These are phyloP conservation scores for Arthrobotrys musiformis DNA, from an alignment of 2,329 filamentous ascomycete species.

Conservation along the genomic window DNA sequence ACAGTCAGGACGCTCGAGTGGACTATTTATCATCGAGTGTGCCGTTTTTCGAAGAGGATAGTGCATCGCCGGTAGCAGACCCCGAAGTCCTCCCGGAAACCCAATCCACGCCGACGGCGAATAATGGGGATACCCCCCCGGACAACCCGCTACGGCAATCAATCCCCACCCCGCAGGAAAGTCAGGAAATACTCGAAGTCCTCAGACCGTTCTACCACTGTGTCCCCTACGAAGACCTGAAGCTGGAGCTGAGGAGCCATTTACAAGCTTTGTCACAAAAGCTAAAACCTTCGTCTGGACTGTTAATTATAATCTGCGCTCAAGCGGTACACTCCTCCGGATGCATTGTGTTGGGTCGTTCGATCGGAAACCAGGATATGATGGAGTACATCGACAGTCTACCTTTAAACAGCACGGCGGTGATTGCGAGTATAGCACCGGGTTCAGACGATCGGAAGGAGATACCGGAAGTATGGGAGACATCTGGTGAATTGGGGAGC, in stretches of 20 bases:
- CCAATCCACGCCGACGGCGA: not conserved
- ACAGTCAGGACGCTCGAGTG: not conserved
- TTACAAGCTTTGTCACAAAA: not conserved
- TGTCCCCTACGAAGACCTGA: not conserved
- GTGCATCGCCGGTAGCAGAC: not conserved
- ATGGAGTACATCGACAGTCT: conserved; percentile 30
- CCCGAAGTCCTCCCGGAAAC: not conserved
- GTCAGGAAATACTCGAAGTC: conserved; percentile 30
- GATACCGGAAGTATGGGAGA: conserved; percentile 12
- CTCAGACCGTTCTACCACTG: conserved; percentile 25
- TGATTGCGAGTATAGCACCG: conserved; percentile 18
- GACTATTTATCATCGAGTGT: not conserved
- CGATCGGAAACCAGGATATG: conserved; percentile 25
- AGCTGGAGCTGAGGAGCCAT: conserved; percentile 25
- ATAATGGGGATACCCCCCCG: not conserved
- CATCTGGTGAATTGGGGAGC: not conserved
- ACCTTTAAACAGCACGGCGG: conserved; percentile 23
- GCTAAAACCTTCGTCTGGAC: not conserved
- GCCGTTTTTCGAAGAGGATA: not conserved
- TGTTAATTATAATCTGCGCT: conserved; percentile 26
- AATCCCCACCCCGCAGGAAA: not conserved
- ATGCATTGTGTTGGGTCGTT: conserved; percentile 15
- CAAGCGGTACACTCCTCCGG: conserved; percentile 33
- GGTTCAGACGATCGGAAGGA: conserved; percentile 20
- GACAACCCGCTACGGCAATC: not conserved